Evolutionary conservation across 2,329 filamentous ascomycete species (phyloP).

Genomic region (Penicillium sp.): DNA sequence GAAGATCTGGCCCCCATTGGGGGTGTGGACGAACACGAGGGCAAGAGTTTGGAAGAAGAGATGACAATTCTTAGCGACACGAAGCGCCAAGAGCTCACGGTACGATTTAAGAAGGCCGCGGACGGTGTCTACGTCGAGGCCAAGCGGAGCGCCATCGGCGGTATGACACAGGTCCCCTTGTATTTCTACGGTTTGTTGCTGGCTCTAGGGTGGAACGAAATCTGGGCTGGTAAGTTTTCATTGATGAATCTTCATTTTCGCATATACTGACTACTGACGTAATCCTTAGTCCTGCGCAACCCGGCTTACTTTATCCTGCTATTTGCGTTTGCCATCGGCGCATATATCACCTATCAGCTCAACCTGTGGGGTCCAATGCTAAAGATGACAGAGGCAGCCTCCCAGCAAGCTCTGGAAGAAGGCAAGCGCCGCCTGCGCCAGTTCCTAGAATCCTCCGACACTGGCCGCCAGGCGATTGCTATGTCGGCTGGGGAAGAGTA

Average conservation of each 20-base stretch:
- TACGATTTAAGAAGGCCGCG: constrained; percentile 96
- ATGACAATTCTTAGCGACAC: constrained; percentile 90
- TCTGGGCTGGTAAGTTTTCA: constrained; percentile 73
- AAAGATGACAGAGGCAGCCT: constrained; percentile 90
- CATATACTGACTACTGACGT: constrained; percentile 2
- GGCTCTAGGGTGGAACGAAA: constrained; percentile 97
- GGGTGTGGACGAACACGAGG: constrained; percentile 90
- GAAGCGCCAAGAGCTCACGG: constrained; percentile 86
- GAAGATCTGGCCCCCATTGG: constrained; percentile 87
- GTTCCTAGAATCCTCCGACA: constrained; percentile 84
- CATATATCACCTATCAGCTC: constrained; percentile 87
- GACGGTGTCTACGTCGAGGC: constrained; percentile 98
- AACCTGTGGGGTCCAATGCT: constrained; percentile 96
- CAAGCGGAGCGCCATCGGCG: constrained; percentile 93
- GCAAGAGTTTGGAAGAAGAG: constrained; percentile 92
- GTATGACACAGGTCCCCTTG: constrained; percentile 86
- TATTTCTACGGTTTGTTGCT: constrained; percentile 92
- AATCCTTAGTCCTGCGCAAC: constrained; percentile 77
- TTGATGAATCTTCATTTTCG: constrained; percentile 10
- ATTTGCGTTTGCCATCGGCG: constrained; percentile 70
- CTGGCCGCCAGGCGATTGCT: constrained; percentile 76
- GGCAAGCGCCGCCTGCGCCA: constrained; percentile 88
- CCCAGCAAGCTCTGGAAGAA: constrained; percentile 81
- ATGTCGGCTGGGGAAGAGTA: constrained; percentile 64
- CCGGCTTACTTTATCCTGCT: constrained; percentile 90